A percentile compares a stretch with the other conserved stretches of the same genome.
These are phyloP conservation scores for Zea luxurians DNA, from an alignment of 176 grass and related monocot species.

Conservation along the genomic window DNA sequence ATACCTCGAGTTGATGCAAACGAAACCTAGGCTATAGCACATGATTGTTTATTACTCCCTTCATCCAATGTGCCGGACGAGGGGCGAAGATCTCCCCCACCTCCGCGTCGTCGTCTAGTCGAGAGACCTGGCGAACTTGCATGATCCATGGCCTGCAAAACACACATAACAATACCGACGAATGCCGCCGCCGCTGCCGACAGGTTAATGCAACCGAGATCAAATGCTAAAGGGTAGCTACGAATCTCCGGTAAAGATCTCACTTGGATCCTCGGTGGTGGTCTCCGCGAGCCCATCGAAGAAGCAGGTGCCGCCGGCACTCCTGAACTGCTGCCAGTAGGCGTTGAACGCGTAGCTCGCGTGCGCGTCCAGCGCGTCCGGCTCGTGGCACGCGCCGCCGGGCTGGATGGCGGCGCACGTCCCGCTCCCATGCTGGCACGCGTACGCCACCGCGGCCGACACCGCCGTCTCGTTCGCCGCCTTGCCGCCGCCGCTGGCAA, in stretches of 20 bases:
- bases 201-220: neutral
- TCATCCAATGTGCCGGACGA: too few species aligned
- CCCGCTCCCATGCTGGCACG: conserved; percentile 56
- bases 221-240: neutral
- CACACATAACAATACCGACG: neutral
- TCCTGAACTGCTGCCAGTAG: conserved; percentile 62
- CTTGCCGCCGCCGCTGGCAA: conserved; percentile 11
- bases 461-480: conserved; percentile 35
- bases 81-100: neutral
- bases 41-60: too few species aligned
- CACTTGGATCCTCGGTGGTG: conserved; percentile 58
- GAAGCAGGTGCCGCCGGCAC: conserved; percentile 47
- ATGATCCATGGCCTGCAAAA: conserved; percentile 41
- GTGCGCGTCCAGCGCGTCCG: conserved; percentile 45
- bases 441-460: conserved; percentile 41
- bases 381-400: conserved; percentile 47
- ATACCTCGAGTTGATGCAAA: too few species aligned
- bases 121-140: conserved; percentile 34
- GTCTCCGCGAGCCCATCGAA: conserved; percentile 59
- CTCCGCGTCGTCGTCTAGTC: neutral
- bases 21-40: too few species aligned
- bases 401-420: conserved; percentile 54
- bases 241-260: conserved; percentile 5
- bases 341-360: conserved; percentile 71
- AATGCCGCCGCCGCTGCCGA: neutral